Evolutionary conservation across 306 rosid species (phyloP).

Genomic region (Citrullus colocynthis): DNA sequence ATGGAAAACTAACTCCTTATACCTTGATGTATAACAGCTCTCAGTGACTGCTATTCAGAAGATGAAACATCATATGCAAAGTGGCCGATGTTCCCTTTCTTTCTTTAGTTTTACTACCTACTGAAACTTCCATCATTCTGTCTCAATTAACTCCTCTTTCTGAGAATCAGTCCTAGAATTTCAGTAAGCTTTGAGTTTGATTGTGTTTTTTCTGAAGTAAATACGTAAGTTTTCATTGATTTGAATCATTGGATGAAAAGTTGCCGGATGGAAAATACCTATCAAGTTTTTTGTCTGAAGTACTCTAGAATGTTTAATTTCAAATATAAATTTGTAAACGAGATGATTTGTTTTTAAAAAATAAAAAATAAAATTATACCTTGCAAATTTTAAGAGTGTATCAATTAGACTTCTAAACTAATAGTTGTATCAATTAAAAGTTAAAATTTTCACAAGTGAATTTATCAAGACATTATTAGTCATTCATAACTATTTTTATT

Average conservation of each 20-base stretch:
- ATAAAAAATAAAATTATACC: too few species aligned
- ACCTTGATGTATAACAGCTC: background rate
- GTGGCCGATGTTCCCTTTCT: background rate
- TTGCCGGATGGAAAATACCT: background rate
- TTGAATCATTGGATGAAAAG: background rate
- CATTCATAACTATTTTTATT: too few species aligned
- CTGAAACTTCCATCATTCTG: background rate
- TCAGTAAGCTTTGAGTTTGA: background rate
- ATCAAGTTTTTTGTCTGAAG: too few species aligned
- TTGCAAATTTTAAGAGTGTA: too few species aligned
- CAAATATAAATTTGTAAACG: too few species aligned
- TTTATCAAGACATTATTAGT: too few species aligned
- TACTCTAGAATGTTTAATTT: too few species aligned
- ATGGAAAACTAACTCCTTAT: background rate
- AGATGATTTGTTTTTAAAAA: too few species aligned
- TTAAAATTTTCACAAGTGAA: too few species aligned
- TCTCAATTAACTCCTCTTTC: background rate
- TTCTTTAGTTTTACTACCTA: background rate
- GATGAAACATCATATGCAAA: background rate
- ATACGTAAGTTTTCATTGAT: background rate
- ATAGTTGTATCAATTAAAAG: too few species aligned
- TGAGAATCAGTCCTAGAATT: background rate
- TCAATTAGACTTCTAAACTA: too few species aligned
- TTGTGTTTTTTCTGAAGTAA: background rate
- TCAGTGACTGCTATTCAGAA: background rate